These are phyloP conservation scores for Nelumbo lutea DNA, from an alignment of 164 flowering plant species.

Conservation along the genomic window DNA sequence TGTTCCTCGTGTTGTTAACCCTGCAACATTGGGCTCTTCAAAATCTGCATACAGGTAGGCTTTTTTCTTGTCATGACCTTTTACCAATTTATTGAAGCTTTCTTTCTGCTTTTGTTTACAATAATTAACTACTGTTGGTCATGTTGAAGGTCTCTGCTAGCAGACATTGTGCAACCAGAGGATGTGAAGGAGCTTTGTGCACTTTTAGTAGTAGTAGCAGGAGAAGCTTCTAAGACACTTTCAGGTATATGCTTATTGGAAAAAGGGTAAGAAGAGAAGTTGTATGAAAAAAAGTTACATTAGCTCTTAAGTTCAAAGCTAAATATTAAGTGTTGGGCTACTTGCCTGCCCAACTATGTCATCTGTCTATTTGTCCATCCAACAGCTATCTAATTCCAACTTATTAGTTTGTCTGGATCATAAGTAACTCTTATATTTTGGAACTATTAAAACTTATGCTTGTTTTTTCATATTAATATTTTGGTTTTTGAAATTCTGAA, in stretches of 20 bases:
- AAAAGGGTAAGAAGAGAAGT: neutral
- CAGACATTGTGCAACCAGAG: slow-evolving; percentile 78
- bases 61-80: neutral
- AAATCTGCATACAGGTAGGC: slow-evolving; percentile 84
- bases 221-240: slow-evolving; percentile 60
- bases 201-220: slow-evolving; percentile 64
- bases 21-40: slow-evolving; percentile 50
- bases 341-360: neutral
- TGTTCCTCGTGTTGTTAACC: slow-evolving; percentile 36
- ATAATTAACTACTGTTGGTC: slow-evolving; percentile 19
- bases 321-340: neutral
- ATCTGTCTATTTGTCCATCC: neutral
- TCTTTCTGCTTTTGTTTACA: neutral
- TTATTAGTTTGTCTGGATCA: too few species aligned
- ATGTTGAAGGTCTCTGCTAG: slow-evolving; percentile 73
- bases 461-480: neutral
- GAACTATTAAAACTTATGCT: neutral
- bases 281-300: neutral
- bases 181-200: slow-evolving; percentile 83
- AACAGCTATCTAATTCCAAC: too few species aligned
- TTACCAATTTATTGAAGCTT: neutral
- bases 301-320: neutral
- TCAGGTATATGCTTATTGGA: slow-evolving; percentile 39
- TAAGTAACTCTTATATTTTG: too few species aligned
- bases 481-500: neutral